Percentiles rank a stretch among this genome's conserved stretches.
Conservation (phyloP, 2,329 filamentous ascomycete species). For the Xylaria hypoxylon region DNA sequence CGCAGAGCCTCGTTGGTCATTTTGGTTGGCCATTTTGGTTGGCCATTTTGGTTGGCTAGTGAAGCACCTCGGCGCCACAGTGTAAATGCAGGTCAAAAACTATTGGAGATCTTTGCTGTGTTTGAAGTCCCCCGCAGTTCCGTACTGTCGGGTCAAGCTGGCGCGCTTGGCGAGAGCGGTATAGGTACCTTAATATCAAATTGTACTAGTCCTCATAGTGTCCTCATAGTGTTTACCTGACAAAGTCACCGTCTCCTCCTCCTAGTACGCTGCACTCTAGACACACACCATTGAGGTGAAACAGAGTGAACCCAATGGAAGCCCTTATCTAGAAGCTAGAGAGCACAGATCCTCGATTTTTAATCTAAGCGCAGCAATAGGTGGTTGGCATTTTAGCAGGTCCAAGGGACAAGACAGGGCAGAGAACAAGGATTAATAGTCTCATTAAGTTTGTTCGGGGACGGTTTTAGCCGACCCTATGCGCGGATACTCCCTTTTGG, state of each 20-base stretch:
- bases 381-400: neutral
- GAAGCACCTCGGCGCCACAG: neutral
- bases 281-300: neutral
- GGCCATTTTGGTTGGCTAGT: too few relatives aligned
- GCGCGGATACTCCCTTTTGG: conserved; percentile 19
- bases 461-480: neutral
- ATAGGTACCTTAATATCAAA: neutral
- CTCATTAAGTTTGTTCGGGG: neutral
- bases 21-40: too few relatives aligned
- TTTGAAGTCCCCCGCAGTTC: conserved; percentile 10
- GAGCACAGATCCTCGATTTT: neutral
- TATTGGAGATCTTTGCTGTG: neutral
- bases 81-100: neutral
- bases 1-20: neutral
- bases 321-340: neutral
- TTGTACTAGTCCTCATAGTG: too few relatives aligned
- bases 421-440: neutral
- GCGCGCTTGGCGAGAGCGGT: neutral
- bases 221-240: neutral
- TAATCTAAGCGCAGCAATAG: neutral
- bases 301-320: neutral
- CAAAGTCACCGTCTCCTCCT: too few relatives aligned
- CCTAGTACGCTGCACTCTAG: neutral
- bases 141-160: conserved; percentile 22
- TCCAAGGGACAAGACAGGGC: neutral